Percentiles rank a stretch among this genome's conserved stretches.
Conservation (phyloP, 2,329 filamentous ascomycete species). For the Neofusicoccum laricinum region DNA sequence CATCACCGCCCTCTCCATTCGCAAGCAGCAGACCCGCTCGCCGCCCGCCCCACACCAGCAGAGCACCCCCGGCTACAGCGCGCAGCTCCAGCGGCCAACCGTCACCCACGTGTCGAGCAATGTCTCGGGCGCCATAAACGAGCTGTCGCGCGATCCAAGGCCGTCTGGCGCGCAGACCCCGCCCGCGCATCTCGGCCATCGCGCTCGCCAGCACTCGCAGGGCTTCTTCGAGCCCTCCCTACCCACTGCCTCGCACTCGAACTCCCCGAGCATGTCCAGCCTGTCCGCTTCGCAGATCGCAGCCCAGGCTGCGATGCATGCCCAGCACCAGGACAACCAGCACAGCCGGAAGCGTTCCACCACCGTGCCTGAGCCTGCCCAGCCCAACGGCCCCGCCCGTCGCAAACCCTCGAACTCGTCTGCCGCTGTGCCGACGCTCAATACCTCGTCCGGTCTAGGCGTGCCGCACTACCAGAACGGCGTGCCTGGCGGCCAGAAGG, state of each 20-base stretch:
- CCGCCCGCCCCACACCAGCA: slow-evolving; percentile 33
- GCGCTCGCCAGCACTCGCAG: slow-evolving; percentile 67
- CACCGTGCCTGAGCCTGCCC: slow-evolving; percentile 62
- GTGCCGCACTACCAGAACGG: slow-evolving; percentile 57
- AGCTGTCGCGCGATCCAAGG: slow-evolving; percentile 36
- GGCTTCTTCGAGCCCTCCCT: slow-evolving; percentile 74
- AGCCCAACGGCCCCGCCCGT: slow-evolving; percentile 33
- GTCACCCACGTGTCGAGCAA: slow-evolving; percentile 19
- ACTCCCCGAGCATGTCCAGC: slow-evolving; percentile 49
- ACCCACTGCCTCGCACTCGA: slow-evolving; percentile 59
- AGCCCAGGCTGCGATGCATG: slow-evolving; percentile 73
- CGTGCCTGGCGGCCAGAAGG: slow-evolving; percentile 57
- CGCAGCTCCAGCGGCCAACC: slow-evolving; percentile 12
- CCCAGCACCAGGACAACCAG: slow-evolving; percentile 49
- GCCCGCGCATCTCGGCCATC: slow-evolving; percentile 49
- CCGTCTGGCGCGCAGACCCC: slow-evolving; percentile 45
- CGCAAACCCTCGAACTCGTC: slow-evolving; percentile 44
- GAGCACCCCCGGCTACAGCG: slow-evolving; percentile 35
- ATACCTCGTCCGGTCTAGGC: neutral
- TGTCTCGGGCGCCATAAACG: slow-evolving; percentile 25
- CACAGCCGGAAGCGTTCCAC: slow-evolving; percentile 67
- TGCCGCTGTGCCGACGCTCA: slow-evolving; percentile 49
- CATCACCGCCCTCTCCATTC: slow-evolving; percentile 30
- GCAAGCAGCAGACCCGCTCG: slow-evolving; percentile 34
- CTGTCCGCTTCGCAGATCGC: slow-evolving; percentile 73